Evolutionary conservation across 345 rosid genomes (phyloP).

Genomic region (Populus deltoides): DNA sequence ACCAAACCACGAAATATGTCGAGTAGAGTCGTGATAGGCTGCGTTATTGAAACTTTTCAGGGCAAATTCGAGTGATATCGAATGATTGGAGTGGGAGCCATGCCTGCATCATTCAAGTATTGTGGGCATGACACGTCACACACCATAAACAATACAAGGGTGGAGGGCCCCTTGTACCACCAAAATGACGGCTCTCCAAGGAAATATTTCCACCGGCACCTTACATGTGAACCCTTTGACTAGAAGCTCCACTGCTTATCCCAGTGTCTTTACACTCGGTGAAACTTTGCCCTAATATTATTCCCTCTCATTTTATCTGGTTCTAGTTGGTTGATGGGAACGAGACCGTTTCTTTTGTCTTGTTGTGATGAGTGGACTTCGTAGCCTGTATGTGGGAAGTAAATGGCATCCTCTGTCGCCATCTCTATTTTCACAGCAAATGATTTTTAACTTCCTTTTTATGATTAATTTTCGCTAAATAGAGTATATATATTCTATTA

Average conservation of each 20-base stretch:
- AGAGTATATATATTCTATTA: no score
- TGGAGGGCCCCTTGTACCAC: neutral
- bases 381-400: no score
- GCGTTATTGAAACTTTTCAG: neutral
- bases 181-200: neutral
- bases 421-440: no score
- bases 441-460: no score
- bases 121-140: neutral
- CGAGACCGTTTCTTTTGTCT: no score
- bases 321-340: no score
- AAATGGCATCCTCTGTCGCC: no score
- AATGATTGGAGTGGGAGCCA: neutral
- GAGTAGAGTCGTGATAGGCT: neutral
- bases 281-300: neutral
- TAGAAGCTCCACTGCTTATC: neutral
- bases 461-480: no score
- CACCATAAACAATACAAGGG: neutral
- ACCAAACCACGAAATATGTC: neutral
- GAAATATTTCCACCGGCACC: neutral
- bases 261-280: no score
- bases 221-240: neutral
- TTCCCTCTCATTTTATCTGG: no score
- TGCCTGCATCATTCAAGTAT: neutral
- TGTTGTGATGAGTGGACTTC: neutral
- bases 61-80: neutral